Conservation (phyloP, 2,329 filamentous ascomycete genomes). For the Fusarium hostae region DNA sequence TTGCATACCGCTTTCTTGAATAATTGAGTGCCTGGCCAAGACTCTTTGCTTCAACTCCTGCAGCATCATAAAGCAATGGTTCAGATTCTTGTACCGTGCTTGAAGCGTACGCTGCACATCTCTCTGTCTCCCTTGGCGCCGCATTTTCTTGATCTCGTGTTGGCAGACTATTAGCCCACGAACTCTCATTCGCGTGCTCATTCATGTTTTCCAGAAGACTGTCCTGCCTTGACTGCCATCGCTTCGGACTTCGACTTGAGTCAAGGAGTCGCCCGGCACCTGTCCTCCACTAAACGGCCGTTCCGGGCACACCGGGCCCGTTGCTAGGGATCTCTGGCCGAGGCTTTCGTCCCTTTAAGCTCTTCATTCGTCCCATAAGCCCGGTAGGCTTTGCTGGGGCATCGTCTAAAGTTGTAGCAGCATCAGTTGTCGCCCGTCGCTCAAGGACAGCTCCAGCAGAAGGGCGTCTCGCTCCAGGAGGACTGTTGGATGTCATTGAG, state of each 20-base stretch:
- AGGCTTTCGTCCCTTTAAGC: slow-evolving; percentile 73
- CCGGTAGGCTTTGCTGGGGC: slow-evolving; percentile 65
- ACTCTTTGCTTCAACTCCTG: slow-evolving; percentile 10
- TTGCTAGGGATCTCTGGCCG: slow-evolving; percentile 52
- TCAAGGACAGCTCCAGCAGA: slow-evolving; percentile 63
- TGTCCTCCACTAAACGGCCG: slow-evolving; percentile 52
- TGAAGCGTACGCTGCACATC: slow-evolving; percentile 6
- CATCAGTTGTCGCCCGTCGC: slow-evolving; percentile 72
- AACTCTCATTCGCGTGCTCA: slow-evolving; percentile 7
- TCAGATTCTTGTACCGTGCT: slow-evolving; percentile 20
- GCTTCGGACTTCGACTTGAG: slow-evolving; percentile 24
- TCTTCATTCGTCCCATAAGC: slow-evolving; percentile 83
- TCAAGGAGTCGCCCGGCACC: slow-evolving; percentile 38
- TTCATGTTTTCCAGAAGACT: slow-evolving; percentile 13
- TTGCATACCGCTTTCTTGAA: slow-evolving; percentile 25
- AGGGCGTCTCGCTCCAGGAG: slow-evolving; percentile 56
- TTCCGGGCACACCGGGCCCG: slow-evolving; percentile 53
- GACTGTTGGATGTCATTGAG: slow-evolving; percentile 65
- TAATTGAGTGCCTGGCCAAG: slow-evolving; percentile 5
- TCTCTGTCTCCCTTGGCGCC: slow-evolving; percentile 28
- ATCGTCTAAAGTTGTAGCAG: slow-evolving; percentile 52
- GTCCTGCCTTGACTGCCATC: slow-evolving; percentile 25
- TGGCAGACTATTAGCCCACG: slow-evolving; percentile 3
- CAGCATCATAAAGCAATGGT: slow-evolving; percentile 33
- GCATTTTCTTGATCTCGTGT: slow-evolving; percentile 40